phyloP scores from a whole-genome alignment of 2,329 filamentous ascomycete species.

The Tolypocladium guangdongense region DNA sequence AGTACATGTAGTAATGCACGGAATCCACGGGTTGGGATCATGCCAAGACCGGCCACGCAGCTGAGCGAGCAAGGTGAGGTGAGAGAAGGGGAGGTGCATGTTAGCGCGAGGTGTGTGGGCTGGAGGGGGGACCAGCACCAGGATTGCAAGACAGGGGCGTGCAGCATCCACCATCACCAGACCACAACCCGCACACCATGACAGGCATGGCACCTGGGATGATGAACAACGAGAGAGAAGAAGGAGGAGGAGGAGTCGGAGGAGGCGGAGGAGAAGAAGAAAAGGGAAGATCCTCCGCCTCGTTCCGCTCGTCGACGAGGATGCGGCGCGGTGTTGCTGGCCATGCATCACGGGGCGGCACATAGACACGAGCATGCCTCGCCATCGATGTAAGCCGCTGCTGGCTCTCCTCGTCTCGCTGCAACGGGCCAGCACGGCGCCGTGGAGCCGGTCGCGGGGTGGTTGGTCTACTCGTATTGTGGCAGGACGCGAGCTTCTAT shows the following conservation, averaged over 20 bases:
- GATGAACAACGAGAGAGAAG: neutral
- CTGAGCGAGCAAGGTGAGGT: neutral
- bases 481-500: neutral
- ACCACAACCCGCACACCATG: neutral
- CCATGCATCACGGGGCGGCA: neutral
- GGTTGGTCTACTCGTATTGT: neutral
- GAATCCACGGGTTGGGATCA: neutral
- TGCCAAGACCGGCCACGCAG: neutral
- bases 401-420: neutral
- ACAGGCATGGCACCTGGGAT: neutral
- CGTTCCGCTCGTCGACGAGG: too few species aligned
- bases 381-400: too few species aligned
- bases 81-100: neutral
- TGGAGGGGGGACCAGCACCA: neutral
- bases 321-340: neutral
- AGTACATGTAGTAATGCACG: too few species aligned
- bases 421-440: neutral
- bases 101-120: neutral
- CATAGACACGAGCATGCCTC: too few species aligned
- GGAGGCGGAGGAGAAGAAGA: too few species aligned
- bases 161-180: neutral
- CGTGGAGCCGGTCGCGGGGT: neutral
- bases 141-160: neutral
- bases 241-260: too few species aligned
- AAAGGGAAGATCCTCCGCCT: too few species aligned